Percentiles rank a stretch among this genome's conserved stretches.
Conservation (phyloP, 441 rosid genomes). For the Macaranga tanarius region DNA sequence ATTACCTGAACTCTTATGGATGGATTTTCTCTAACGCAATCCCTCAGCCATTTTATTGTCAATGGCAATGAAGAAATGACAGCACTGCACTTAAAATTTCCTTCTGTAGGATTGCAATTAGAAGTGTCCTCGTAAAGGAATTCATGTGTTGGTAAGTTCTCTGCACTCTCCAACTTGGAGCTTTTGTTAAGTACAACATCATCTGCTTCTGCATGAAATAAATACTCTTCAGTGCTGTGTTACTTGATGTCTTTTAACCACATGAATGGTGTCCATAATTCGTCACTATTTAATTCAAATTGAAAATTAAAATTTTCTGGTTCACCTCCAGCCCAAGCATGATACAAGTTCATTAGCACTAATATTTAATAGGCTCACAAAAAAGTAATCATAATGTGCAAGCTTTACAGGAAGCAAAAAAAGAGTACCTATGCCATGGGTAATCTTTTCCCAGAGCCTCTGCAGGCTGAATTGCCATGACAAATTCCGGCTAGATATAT, state of each 20-base stretch:
- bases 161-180: conserved; percentile 25
- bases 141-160: conserved; percentile 45
- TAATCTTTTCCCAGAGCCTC: conserved; percentile 67
- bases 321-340: background rate
- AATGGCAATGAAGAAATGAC: conserved; percentile 75
- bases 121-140: conserved; percentile 54
- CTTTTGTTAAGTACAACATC: conserved; percentile 36
- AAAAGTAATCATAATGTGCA: background rate
- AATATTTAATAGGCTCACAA: background rate
- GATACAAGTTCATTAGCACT: background rate
- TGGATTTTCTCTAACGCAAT: conserved; percentile 68
- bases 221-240: background rate
- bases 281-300: background rate
- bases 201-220: conserved; percentile 37
- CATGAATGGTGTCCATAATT: background rate
- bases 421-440: conserved; percentile 56
- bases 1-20: conserved; percentile 63
- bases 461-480: conserved; percentile 80
- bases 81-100: conserved; percentile 43
- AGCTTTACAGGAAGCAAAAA: conserved; percentile 5
- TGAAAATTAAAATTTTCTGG: background rate
- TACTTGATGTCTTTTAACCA: background rate
- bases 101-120: conserved; percentile 36
- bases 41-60: conserved; percentile 83
- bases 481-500: conserved; percentile 43